phyloP scores from a whole-genome alignment of 2,329 filamentous ascomycete species.

The Raffaelea ambrosiae region DNA sequence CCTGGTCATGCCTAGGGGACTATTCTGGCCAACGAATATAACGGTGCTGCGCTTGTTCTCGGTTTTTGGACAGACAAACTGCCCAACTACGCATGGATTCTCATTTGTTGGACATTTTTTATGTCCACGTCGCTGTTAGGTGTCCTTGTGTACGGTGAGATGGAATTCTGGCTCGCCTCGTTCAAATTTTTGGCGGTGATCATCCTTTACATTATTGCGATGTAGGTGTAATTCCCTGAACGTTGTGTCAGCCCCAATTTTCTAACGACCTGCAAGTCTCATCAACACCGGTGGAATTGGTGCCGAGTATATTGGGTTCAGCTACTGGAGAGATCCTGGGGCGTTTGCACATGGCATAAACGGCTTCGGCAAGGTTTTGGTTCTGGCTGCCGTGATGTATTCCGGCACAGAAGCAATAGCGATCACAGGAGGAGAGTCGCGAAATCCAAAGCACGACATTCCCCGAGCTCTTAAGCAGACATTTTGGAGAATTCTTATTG shows the following conservation, averaged over 20 bases:
- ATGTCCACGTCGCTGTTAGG: slow-evolving; percentile 20
- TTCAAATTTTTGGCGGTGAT: slow-evolving; percentile 27
- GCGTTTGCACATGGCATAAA: slow-evolving; percentile 44
- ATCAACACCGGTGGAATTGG: slow-evolving; percentile 28
- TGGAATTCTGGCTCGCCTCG: slow-evolving; percentile 36
- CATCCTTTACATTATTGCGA: slow-evolving; percentile 37
- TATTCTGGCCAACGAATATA: slow-evolving; percentile 13
- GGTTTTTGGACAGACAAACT: slow-evolving; percentile 37
- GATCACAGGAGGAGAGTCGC: slow-evolving; percentile 13
- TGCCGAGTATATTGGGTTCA: slow-evolving; percentile 22
- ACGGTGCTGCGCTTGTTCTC: slow-evolving; percentile 23
- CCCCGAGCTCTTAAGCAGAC: slow-evolving; percentile 15
- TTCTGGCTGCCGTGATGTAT: slow-evolving; percentile 19
- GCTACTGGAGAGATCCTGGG: slow-evolving; percentile 38
- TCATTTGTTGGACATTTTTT: slow-evolving; percentile 22
- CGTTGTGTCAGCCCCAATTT: slow-evolving; percentile 34
- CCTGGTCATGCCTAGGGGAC: slow-evolving; percentile 1
- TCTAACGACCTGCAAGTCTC: slow-evolving; percentile 21
- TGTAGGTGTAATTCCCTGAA: no score
- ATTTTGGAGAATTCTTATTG: slow-evolving; percentile 23
- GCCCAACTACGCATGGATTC: slow-evolving; percentile 37
- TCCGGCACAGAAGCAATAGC: slow-evolving; percentile 17
- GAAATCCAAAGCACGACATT: slow-evolving; percentile 13
- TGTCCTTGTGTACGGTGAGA: slow-evolving; percentile 32
- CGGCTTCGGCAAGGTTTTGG: slow-evolving; percentile 32